phyloP scores from a whole-genome alignment of 768 basidiomycete species.

The Chalciporus pseudorubinellus region DNA sequence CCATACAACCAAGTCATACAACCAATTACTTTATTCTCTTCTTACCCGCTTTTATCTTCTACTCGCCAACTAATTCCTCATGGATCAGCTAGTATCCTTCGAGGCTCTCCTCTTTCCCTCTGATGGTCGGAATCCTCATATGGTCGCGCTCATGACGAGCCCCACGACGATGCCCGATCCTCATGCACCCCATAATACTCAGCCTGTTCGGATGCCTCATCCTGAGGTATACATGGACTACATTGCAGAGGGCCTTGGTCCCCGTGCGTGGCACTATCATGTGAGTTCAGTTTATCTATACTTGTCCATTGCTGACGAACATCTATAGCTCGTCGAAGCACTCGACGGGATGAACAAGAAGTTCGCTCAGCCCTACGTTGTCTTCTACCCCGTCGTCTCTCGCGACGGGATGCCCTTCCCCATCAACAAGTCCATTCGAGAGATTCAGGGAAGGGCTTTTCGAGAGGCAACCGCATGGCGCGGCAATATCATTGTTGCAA shows the following conservation, averaged over 20 bases:
- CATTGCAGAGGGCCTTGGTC: slow-evolving; percentile 69
- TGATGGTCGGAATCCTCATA: slow-evolving; percentile 70
- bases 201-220: slow-evolving; percentile 67
- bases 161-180: slow-evolving; percentile 42
- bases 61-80: slow-evolving; percentile 29
- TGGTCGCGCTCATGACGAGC: slow-evolving; percentile 77
- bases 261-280: slow-evolving; percentile 71
- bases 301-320: slow-evolving; percentile 19
- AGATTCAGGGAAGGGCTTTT: slow-evolving; percentile 65
- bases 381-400: slow-evolving; percentile 74
- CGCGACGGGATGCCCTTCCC: slow-evolving; percentile 83
- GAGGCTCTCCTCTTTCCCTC: slow-evolving; percentile 77
- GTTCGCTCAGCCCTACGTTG: slow-evolving; percentile 75
- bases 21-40: slow-evolving; percentile 18
- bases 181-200: slow-evolving; percentile 43
- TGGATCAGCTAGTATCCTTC: slow-evolving; percentile 65
- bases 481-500: slow-evolving; percentile 76
- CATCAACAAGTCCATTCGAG: slow-evolving; percentile 69
- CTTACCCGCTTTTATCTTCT: slow-evolving; percentile 18
- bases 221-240: slow-evolving; percentile 86
- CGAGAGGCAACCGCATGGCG: slow-evolving; percentile 70
- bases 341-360: slow-evolving; percentile 80
- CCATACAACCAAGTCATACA: slow-evolving; percentile 11
- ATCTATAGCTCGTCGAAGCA: slow-evolving; percentile 60
- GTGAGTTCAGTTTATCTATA: slow-evolving; percentile 38